Evolutionary conservation across 371 early-diverging fungal genomes (phyloP), one percentile per base, ranked within the genome.

Genomic region (Entomophthora muscae): DNA sequence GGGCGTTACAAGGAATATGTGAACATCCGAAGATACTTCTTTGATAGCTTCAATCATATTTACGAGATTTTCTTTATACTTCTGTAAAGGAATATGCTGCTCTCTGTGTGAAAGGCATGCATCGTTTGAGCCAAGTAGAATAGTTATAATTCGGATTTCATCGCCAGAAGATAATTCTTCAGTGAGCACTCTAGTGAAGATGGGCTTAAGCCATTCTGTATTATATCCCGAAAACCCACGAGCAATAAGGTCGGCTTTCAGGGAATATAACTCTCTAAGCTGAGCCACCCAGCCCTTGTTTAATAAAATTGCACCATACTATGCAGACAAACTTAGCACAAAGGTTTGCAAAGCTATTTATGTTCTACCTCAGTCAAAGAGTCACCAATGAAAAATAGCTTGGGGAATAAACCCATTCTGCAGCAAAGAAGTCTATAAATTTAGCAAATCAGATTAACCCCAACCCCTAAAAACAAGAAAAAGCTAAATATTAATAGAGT

Each of bases 61-160:
- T 27, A 63, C 68, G 3, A 88, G 56, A 63, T 91, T 90, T 0
- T 63, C 29, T 24, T 70, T 73, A 68, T 78, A 93, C 13, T 76
- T 71, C 0, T 70, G 72, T 24, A 91, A 53, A 0, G 86, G 77
- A 0, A 91, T 87, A 64, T 83, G 83, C 42, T 86, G 87, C 3
- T 63, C 53, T 0, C 75, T 67, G 27, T 69, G 69, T n/a, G 73
- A 69, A 3, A 79, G 55, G 2, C 80, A 75, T 0, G 88, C 82
- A 67, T 93, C 94, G 70, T 93, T 93, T 52, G 91, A 83, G 3
- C 94, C 94, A 52, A 88, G 77, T 56, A 89, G 83, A 13, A 93
- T 75, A 23, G 82, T 84, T 61, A 88, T 68, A 29, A 92, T 72
- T 10, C 68, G 69, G 53, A 86, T 70, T 12, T 76, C 26, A 70